Base-by-base conservation (phyloP, 345 rosid species). In the Rhizophora apiculata region DNA sequence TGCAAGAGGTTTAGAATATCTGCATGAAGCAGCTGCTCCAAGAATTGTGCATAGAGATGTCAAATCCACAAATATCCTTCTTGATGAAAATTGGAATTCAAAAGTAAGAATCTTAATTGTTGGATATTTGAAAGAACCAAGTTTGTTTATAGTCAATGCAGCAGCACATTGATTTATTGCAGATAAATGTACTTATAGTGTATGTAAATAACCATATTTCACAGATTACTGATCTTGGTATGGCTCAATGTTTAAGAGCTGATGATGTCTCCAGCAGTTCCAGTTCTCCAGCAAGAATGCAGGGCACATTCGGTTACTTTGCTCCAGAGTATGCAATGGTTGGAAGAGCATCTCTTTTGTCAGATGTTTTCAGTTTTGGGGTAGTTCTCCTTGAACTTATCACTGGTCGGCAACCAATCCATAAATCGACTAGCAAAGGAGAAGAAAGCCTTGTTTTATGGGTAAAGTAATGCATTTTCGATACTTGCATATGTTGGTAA, bases 21-120 rank as follows among this genome's bases (percentile, higher is more conserved):
- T 95, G 68, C 99, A 95, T 30, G 99, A 92, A 80, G 96, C 97
- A 18, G 99, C 97, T 57, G 96, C 96, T 66, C 99, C 99, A 60
- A 85, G 90, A 90, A 88, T 95, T 80, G 80, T 95, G 82, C 97
- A 95, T 72, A 79, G 99, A 74, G 99, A 95, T 80, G 91, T 95
- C 80, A 95, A 95, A 78, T 92, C 99, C 29, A 86, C 97, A 13
- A 95, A 92, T 63, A 95, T 95, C 74, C 99, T 95, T 39, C 83
- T 94, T 43, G 96, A 89, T 73, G 87, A 85, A 64, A 85, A 83
- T 62, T 87, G 95, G 93, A 87, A 87, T 68, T 95, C 98, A 6
- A 94, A 89, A 82, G 98, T 94, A 77, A 84, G 88, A 56, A 70
- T 52, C 60, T 74, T 18, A 34, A 61, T 6, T 37, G 30, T 57